These are phyloP conservation scores for Boeremia lycopersici DNA, from an alignment of 2,329 filamentous ascomycete genomes.

Conservation along the genomic window DNA sequence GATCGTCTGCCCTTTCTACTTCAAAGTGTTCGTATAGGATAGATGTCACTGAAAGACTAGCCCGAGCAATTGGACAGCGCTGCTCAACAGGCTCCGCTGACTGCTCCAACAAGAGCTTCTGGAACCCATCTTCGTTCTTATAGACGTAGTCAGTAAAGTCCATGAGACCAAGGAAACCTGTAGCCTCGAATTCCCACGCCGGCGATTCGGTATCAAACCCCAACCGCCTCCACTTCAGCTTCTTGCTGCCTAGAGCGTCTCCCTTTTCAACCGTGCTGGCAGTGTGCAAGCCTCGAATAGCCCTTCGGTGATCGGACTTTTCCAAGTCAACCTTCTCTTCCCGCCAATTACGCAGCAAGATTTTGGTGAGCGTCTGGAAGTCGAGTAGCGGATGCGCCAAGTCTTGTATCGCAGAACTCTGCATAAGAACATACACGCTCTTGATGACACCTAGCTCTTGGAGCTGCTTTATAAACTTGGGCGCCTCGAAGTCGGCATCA, in stretches of 20 bases:
- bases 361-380: slow-evolving; percentile 90
- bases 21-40: slow-evolving; percentile 96
- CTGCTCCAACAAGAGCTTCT: slow-evolving; percentile 90
- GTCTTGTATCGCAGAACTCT: slow-evolving; percentile 89
- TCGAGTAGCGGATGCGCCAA: slow-evolving; percentile 87
- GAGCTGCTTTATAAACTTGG: slow-evolving; percentile 89
- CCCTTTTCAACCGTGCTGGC: slow-evolving; percentile 74
- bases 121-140: slow-evolving; percentile 89
- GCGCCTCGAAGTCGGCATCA: slow-evolving; percentile 83
- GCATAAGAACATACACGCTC: slow-evolving; percentile 89
- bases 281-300: slow-evolving; percentile 83
- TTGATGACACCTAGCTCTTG: slow-evolving; percentile 94
- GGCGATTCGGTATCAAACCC: slow-evolving; percentile 93
- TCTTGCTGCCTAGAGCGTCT: slow-evolving; percentile 61
- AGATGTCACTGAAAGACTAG: slow-evolving; percentile 83
- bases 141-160: slow-evolving; percentile 92
- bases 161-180: slow-evolving; percentile 95
- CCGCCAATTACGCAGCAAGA: slow-evolving; percentile 85
- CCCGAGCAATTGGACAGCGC: slow-evolving; percentile 84
- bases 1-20: slow-evolving; percentile 80
- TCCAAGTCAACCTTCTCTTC: slow-evolving; percentile 85
- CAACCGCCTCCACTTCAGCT: slow-evolving; percentile 88
- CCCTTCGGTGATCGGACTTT: slow-evolving; percentile 83
- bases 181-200: slow-evolving; percentile 79
- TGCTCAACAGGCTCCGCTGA: slow-evolving; percentile 71